Percentiles rank a stretch among this genome's conserved stretches.
phyloP scores from a whole-genome alignment of 306 rosid species.

The Lathyrus sativus region DNA sequence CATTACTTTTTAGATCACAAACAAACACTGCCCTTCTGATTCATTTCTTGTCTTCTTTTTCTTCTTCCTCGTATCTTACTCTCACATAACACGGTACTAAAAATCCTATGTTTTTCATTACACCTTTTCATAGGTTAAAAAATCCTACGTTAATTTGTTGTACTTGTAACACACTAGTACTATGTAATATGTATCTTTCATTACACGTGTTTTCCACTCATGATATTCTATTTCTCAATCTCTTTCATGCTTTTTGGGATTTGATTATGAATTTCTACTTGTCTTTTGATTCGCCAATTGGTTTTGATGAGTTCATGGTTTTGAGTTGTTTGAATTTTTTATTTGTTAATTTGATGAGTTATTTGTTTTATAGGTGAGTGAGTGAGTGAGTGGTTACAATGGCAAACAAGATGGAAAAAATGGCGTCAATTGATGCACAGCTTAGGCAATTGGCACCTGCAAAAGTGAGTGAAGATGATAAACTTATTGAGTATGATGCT shows the following conservation, averaged over 20 bases:
- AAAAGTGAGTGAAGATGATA: constrained; percentile 95
- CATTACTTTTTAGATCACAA: constrained; percentile 27
- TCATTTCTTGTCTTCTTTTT: constrained; percentile 24
- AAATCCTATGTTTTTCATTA: neutral
- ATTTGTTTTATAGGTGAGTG: constrained; percentile 32
- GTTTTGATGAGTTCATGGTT: constrained; percentile 36
- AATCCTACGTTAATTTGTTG: constrained; percentile 16
- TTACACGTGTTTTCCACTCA: constrained; percentile 39
- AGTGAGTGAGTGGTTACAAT: constrained; percentile 42
- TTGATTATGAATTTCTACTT: neutral
- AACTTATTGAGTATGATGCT: constrained; percentile 93
- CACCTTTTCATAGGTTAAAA: neutral
- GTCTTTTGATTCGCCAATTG: constrained; percentile 42
- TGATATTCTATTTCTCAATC: constrained; percentile 25
- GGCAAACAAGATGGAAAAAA: constrained; percentile 83
- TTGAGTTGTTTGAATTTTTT: neutral
- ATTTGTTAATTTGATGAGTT: neutral
- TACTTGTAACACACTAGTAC: neutral
- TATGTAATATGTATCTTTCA: neutral
- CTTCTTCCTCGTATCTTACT: constrained; percentile 25
- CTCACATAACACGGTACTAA: constrained; percentile 50
- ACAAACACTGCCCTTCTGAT: neutral
- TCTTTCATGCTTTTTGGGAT: neutral
- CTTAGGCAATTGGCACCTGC: constrained; percentile 81
- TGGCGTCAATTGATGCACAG: constrained; percentile 98